Evolutionary conservation across 2,329 filamentous ascomycete genomes (phyloP), one percentile per base, ranked within the genome.

Genomic region (Dothideomycetes sp.): DNA sequence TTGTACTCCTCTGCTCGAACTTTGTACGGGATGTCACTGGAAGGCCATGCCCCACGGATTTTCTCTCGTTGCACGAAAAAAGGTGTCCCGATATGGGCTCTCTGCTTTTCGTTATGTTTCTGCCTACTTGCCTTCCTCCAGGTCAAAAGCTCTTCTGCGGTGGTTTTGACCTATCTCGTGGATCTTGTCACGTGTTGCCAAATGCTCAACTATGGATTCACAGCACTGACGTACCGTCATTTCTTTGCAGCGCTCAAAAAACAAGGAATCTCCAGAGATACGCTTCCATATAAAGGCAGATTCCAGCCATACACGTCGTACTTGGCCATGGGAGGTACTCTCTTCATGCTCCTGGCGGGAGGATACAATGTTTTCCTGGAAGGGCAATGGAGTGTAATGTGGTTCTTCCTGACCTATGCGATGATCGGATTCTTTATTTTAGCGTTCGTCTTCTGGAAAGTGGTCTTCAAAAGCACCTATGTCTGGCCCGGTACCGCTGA

Each of bases 21-120:
- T 32, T 53, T 75, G 28, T 74, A 74, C 55, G 64, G 68, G 16
- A 59, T 76, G 16, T 63, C 71, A 2, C 62, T 74, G 3, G 69
- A 74, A 45, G 70, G 71, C 11, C 61, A 67, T 29, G 72, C 72
- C 0, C 72, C 72, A 0, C 62, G 59, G 32, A 54, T 80, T 53
- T 65, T 82, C 16, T 66, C 68, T 47, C 70, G 74, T 55, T 76
- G 70, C 53, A 82, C 71, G 8, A 68, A 64, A 48, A 69, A 70
- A 9, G 79, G 79, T 53, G 75, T 79, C 0, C 76, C 76, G 8
- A 68, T 79, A 49, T 78, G 68, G 54, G 73, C 69, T 52, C 75
- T 78, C 56, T 50, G 46, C 23, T 49, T 76, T 5, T 68, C 72
- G 37, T 59, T 63, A 54, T 41, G 56, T 42, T 63, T 63, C 47